A percentile compares a stretch with the other conserved stretches of the same genome.
Conservation (phyloP, 805 yeast genomes). For the Suhomyces faveliae region DNA sequence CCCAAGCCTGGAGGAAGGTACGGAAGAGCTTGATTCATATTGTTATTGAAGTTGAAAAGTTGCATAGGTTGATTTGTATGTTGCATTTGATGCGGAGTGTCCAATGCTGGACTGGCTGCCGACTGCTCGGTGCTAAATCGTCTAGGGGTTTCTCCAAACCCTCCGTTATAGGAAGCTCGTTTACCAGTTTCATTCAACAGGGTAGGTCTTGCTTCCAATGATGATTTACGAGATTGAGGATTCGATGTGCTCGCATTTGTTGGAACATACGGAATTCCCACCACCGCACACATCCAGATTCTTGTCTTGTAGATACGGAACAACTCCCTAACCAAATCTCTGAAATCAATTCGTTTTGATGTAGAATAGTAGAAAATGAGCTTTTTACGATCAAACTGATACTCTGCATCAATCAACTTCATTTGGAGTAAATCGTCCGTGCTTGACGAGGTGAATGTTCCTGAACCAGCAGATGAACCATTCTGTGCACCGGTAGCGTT, state of each 20-base stretch:
- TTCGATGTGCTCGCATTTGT: slow-evolving; percentile 1
- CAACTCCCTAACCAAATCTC: slow-evolving; percentile 69
- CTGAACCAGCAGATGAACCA: slow-evolving; percentile 3
- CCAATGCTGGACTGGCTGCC: not conserved
- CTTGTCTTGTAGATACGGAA: slow-evolving; percentile 76
- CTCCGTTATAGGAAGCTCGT: not conserved
- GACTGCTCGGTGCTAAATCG: not conserved
- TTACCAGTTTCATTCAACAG: too few relatives aligned
- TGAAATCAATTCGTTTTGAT: slow-evolving; percentile 65
- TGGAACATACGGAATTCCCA: slow-evolving; percentile 33
- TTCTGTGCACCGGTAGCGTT: slow-evolving; percentile 27
- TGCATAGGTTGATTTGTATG: not conserved
- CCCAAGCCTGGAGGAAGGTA: not conserved
- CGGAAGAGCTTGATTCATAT: not conserved
- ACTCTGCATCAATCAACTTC: slow-evolving; percentile 71
- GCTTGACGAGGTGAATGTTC: slow-evolving; percentile 5
- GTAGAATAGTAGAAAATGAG: slow-evolving; percentile 59
- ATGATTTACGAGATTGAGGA: not conserved
- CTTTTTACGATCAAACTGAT: slow-evolving; percentile 78
- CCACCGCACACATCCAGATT: slow-evolving; percentile 80
- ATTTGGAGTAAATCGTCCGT: slow-evolving; percentile 41
- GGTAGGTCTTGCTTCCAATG: not conserved
- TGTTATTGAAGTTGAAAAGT: not conserved
- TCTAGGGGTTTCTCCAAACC: slow-evolving; percentile 1
- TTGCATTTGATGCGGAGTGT: not conserved